Evolutionary conservation across 2,329 filamentous ascomycete species (phyloP).

Genomic region (Nigrospora sphaerica): DNA sequence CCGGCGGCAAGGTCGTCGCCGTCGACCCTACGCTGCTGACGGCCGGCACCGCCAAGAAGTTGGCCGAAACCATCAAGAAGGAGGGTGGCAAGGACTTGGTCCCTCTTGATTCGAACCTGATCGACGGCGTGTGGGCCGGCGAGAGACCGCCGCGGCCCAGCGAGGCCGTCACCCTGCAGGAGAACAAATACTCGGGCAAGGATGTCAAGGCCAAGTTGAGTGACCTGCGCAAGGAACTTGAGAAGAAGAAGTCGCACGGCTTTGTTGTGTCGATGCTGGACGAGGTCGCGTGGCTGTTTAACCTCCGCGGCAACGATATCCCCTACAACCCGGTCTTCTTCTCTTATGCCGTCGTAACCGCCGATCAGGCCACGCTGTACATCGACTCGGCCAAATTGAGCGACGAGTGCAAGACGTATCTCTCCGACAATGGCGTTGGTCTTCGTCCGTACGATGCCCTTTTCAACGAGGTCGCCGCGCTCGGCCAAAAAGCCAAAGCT

Average conservation of each 20-base stretch:
- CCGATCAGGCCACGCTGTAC: conserved; percentile 70
- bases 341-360: conserved; percentile 85
- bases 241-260: conserved; percentile 80
- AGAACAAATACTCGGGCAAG: conserved; percentile 72
- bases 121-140: conserved; percentile 83
- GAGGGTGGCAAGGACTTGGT: conserved; percentile 72
- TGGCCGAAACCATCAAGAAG: conserved; percentile 81
- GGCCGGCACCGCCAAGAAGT: conserved; percentile 54
- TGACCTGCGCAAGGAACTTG: conserved; percentile 82
- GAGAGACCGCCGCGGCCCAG: conserved; percentile 67
- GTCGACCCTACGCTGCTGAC: conserved; percentile 88
- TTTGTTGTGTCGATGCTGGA: conserved; percentile 94
- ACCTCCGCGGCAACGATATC: conserved; percentile 89
- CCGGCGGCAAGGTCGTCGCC: conserved; percentile 78
- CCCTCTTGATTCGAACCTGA: conserved; percentile 71
- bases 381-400: conserved; percentile 74
- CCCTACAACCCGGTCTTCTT: conserved; percentile 99
- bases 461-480: conserved; percentile 65
- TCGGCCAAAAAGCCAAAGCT: conserved; percentile 37
- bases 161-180: conserved; percentile 67
- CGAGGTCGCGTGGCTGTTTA: conserved; percentile 98
- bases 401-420: conserved; percentile 59
- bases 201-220: conserved; percentile 74
- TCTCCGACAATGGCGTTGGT: conserved; percentile 61
- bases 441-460: conserved; percentile 79